phyloP scores from a whole-genome alignment of 2,329 filamentous ascomycete genomes.

The Fusarium sp. region DNA sequence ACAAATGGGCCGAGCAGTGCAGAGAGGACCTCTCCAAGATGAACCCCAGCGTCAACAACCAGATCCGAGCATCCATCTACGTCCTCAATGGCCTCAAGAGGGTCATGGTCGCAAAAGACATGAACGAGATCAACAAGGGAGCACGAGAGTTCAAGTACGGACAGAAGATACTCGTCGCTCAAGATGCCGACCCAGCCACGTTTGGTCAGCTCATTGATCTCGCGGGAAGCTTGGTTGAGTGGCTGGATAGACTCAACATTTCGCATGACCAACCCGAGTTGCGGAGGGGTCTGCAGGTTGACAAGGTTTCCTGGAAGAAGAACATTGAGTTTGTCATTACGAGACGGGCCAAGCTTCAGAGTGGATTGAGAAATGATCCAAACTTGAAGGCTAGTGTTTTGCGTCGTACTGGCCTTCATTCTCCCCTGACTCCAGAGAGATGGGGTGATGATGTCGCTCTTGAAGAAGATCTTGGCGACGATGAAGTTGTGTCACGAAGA shows the following conservation, averaged over 20 bases:
- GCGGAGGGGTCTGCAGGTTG: neutral
- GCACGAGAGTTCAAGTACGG: neutral
- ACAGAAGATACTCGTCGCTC: neutral
- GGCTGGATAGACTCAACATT: neutral
- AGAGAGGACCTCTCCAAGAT: conserved; percentile 19
- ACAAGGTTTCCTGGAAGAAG: neutral
- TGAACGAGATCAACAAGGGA: neutral
- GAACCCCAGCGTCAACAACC: conserved; percentile 15
- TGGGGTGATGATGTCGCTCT: neutral
- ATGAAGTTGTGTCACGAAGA: neutral
- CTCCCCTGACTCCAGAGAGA: conserved; percentile 14
- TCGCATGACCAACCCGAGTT: neutral
- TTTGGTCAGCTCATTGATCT: conserved; percentile 14
- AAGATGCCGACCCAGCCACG: neutral
- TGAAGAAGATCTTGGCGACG: neutral
- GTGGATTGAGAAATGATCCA: neutral
- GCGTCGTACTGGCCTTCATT: conserved; percentile 2
- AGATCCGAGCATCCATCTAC: conserved; percentile 14
- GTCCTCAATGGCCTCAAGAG: conserved; percentile 15
- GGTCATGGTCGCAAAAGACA: neutral
- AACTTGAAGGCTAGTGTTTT: neutral
- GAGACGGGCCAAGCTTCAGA: neutral
- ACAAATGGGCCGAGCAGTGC: conserved; percentile 18
- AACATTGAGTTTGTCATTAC: neutral
- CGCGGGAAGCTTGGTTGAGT: neutral